Evolutionary conservation across 2,329 filamentous ascomycete genomes (phyloP), one percentile per base, ranked within the genome.

Genomic region (Penicillium italicum): DNA sequence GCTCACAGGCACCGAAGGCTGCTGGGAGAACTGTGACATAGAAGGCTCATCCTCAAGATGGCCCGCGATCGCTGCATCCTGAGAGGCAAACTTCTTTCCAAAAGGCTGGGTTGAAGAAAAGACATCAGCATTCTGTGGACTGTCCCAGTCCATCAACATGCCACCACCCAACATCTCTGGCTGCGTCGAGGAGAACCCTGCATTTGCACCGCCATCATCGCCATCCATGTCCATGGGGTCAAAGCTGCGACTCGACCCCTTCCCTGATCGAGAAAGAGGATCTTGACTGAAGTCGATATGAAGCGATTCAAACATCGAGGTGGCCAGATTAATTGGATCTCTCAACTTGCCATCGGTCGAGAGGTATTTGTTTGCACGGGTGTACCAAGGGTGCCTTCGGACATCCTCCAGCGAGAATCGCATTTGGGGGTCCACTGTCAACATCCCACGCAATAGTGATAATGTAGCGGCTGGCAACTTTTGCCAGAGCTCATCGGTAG

Each of bases 331-430:
- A 59, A 97, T 79, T 1, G 90, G 90, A 66, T 97, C 90, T 11
- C 83, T 83, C 33, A 92, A 82, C 61, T 81, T 85, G 63, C 93
- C 93, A 58, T 91, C 87, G 0, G 82, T 69, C 4, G 86, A 85
- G 47, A 97, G 80, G 65, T 91, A 87, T 31, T 81, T 82, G 72
- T 97, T 99, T 57, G 81, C 81, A 43, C 90, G 84, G 4, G 90
- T 97, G 71, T 91, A 97, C 94, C 94, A 99, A 1, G 92, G 93
- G 74, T 99, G 94, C 61, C 89, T 86, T 57, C 91, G 88, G 62
- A 99, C 87, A 66, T 91, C 86, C 48, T 89, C 83, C 62, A 97
- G 87, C n/a, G 84, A 87, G 77, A 97, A 97, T 40, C 94, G 86
- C 61, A 83, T 85, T 6, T 71, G 70, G 0, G 88, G 79, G 53